phyloP scores from a whole-genome alignment of 2,329 filamentous ascomycete genomes.

The Aspergillus unguis region DNA sequence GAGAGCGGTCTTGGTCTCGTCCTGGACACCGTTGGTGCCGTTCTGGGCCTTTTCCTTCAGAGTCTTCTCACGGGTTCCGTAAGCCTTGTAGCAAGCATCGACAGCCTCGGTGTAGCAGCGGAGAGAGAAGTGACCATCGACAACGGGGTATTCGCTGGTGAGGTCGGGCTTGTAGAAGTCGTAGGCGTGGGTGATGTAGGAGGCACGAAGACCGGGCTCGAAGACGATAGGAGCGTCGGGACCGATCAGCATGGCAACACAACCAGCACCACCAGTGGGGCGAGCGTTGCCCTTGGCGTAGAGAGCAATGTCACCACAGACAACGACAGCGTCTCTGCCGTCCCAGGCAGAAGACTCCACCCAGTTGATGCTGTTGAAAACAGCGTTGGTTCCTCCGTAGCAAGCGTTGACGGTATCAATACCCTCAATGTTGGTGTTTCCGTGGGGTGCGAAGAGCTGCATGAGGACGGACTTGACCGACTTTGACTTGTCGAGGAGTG shows the following conservation, averaged over 20 bases:
- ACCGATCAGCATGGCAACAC: conserved; percentile 74
- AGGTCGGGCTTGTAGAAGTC: conserved; percentile 90
- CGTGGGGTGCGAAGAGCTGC: conserved; percentile 69
- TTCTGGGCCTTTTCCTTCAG: conserved; percentile 48
- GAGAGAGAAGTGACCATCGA: conserved; percentile 79
- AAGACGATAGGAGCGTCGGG: conserved; percentile 73
- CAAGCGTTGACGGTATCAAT: conserved; percentile 81
- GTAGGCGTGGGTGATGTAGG: conserved; percentile 79
- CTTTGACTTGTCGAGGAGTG: conserved; percentile 84
- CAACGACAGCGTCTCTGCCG: conserved; percentile 74
- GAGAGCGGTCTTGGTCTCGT: conserved; percentile 58
- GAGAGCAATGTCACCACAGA: conserved; percentile 78
- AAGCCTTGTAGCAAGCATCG: conserved; percentile 76
- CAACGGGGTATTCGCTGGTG: conserved; percentile 81
- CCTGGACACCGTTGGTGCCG: conserved; percentile 47
- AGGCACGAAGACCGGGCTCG: conserved; percentile 75
- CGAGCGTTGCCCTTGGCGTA: conserved; percentile 81
- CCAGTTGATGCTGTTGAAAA: conserved; percentile 84
- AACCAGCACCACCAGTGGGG: conserved; percentile 76
- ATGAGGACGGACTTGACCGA: conserved; percentile 85
- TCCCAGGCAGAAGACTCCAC: conserved; percentile 85
- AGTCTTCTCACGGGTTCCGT: conserved; percentile 68
- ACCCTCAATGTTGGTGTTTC: conserved; percentile 81
- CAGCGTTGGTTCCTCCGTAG: conserved; percentile 80
- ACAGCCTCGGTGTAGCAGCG: conserved; percentile 79